A percentile compares a stretch with the other conserved stretches of the same genome.
These are phyloP conservation scores for Corymbia maculata DNA, from an alignment of 345 rosid genomes.

Conservation along the genomic window DNA sequence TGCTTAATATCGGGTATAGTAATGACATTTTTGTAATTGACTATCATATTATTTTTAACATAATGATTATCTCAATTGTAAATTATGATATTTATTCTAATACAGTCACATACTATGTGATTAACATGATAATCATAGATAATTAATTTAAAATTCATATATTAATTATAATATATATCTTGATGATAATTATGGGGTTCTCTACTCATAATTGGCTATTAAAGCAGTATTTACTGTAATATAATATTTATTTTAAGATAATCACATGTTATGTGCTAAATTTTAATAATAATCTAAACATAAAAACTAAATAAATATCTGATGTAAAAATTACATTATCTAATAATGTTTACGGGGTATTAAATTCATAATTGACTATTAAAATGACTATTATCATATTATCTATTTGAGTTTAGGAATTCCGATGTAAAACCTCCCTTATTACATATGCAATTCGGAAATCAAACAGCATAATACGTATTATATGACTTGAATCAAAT, in stretches of 20 bases:
- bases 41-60: not conserved
- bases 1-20: not conserved
- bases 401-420: not conserved
- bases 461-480: not conserved
- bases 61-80: not conserved
- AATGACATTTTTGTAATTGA: not conserved
- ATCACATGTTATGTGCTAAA: not conserved
- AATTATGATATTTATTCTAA: not conserved
- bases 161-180: too few relatives aligned
- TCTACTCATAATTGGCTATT: not conserved
- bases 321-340: not conserved
- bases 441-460: not conserved
- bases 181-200: not conserved
- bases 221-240: not conserved
- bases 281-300: not conserved
- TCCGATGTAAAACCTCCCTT: not conserved
- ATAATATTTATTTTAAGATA: not conserved
- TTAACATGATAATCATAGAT: not conserved
- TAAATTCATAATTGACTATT: not conserved
- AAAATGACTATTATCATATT: not conserved
- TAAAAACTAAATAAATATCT: not conserved
- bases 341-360: not conserved
- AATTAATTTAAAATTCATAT: too few relatives aligned
- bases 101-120: not conserved
- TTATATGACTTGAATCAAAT: not conserved